These are phyloP conservation scores for Penicillium angulare DNA, from an alignment of 495 filamentous ascomycete genomes.

Conservation along the genomic window DNA sequence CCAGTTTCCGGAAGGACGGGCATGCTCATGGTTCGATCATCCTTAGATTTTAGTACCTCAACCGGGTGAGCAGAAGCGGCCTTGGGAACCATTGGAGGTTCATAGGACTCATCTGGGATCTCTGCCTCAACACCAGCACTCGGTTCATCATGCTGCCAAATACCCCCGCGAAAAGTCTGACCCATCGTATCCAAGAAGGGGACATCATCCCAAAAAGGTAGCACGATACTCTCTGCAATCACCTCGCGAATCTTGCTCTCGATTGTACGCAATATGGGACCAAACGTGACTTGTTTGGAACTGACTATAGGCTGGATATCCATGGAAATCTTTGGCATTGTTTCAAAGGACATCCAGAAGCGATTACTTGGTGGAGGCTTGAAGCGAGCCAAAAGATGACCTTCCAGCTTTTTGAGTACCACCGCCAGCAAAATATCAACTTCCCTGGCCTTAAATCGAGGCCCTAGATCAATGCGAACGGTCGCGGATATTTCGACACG, in stretches of 20 bases:
- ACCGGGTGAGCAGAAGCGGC: constrained; percentile 32
- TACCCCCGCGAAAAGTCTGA: constrained; percentile 80
- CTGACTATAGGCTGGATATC: constrained; percentile 93
- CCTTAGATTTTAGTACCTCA: constrained; percentile 38
- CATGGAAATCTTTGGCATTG: constrained; percentile 88
- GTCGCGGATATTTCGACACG: constrained; percentile 84
- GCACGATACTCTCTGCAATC: constrained; percentile 86
- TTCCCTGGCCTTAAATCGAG: constrained; percentile 84
- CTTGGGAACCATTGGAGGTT: constrained; percentile 43
- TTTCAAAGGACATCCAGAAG: constrained; percentile 90
- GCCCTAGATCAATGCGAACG: constrained; percentile 84
- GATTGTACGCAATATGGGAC: constrained; percentile 85
- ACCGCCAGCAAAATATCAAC: constrained; percentile 87
- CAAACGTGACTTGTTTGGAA: constrained; percentile 91
- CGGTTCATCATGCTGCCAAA: constrained; percentile 69
- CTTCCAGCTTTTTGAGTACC: constrained; percentile 80
- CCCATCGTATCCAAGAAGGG: constrained; percentile 79
- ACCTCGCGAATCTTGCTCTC: constrained; percentile 93
- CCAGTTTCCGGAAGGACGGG: constrained; percentile 37
- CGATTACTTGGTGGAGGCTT: constrained; percentile 96
- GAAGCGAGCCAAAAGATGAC: constrained; percentile 78
- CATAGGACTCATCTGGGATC: constrained; percentile 55
- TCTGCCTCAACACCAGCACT: constrained; percentile 48
- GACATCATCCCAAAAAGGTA: constrained; percentile 92
- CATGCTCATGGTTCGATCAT: constrained; percentile 63